Evolutionary conservation across 139 green algal genomes (phyloP).

Genomic region (Chlamydomonas asymmetrica): DNA sequence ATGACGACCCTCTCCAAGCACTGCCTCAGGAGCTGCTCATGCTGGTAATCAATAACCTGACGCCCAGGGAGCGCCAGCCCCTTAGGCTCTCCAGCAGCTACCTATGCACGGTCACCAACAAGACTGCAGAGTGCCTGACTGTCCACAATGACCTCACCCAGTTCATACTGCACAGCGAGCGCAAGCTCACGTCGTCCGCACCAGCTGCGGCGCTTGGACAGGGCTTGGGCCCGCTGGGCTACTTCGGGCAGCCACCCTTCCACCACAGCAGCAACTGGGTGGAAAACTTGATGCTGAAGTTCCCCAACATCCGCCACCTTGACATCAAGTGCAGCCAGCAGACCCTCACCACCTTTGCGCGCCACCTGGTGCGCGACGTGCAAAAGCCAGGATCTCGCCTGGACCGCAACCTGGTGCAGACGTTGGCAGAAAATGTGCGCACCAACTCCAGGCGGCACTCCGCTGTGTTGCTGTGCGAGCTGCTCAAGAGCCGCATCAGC

Average conservation of each 20-base stretch:
- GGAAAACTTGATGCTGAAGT: conserved; percentile 14
- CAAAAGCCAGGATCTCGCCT: conserved; percentile 13
- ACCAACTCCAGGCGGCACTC: conserved; percentile 29
- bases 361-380: conserved; percentile 27
- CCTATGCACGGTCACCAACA: conserved; percentile 13
- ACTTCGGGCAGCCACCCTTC: no score
- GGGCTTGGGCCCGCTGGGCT: no score
- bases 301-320: conserved; percentile 15
- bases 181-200: neutral
- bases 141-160: conserved; percentile 22
- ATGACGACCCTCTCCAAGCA: conserved; percentile 2
- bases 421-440: conserved; percentile 22
- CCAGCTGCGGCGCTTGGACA: neutral
- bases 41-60: conserved; percentile 16
- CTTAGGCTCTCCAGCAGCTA: conserved; percentile 16
- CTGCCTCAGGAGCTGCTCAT: conserved; percentile 13
- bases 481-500: no score
- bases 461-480: conserved; percentile 22
- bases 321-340: conserved; percentile 31
- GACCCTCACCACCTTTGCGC: conserved; percentile 6
- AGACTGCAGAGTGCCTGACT: conserved; percentile 10
- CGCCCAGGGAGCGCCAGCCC: conserved; percentile 13
- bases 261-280: conserved; percentile 23
- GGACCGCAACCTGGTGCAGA: no score
- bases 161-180: conserved; percentile 10